Conservation (phyloP, 257 asterid genomes). For the Ophiorrhiza pumila region DNA sequence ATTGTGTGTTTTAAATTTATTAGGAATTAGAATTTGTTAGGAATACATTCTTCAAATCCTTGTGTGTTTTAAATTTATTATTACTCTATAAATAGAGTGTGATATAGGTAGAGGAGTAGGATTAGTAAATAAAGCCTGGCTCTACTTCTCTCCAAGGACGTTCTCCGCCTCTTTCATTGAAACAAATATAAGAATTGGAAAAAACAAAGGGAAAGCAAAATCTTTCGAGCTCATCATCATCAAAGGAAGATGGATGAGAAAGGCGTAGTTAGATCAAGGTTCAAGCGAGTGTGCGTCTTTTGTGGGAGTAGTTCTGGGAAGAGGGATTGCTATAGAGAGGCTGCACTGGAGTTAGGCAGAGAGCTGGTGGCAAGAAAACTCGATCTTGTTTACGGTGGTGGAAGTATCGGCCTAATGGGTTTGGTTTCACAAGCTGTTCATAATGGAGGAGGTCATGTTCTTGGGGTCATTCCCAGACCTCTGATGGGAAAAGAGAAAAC, state of each 20-base stretch:
- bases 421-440: slow-evolving; percentile 59
- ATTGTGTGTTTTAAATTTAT: too few species aligned
- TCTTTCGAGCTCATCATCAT: too few species aligned
- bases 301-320: slow-evolving; percentile 77
- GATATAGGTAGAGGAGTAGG: too few species aligned
- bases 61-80: too few species aligned
- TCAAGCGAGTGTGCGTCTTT: slow-evolving; percentile 60
- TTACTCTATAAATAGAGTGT: too few species aligned
- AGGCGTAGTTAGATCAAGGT: slow-evolving; percentile 34
- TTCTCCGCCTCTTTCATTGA: too few species aligned
- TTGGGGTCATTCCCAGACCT: slow-evolving; percentile 67
- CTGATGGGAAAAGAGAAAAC: slow-evolving; percentile 72
- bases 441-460: slow-evolving; percentile 65
- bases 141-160: too few species aligned
- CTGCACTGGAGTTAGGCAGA: slow-evolving; percentile 58
- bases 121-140: too few species aligned
- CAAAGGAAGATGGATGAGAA: slow-evolving; percentile 19
- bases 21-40: too few species aligned
- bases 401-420: slow-evolving; percentile 76
- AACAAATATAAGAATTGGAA: too few species aligned
- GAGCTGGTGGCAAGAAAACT: slow-evolving; percentile 60
- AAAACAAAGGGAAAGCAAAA: too few species aligned
- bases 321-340: slow-evolving; percentile 58
- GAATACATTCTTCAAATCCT: too few species aligned
- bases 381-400: slow-evolving; percentile 81